Percentiles rank a stretch among this genome's conserved stretches.
phyloP scores from a whole-genome alignment of 1,284 basidiomycete species.

The Microbotryum silenes-acaulis region DNA sequence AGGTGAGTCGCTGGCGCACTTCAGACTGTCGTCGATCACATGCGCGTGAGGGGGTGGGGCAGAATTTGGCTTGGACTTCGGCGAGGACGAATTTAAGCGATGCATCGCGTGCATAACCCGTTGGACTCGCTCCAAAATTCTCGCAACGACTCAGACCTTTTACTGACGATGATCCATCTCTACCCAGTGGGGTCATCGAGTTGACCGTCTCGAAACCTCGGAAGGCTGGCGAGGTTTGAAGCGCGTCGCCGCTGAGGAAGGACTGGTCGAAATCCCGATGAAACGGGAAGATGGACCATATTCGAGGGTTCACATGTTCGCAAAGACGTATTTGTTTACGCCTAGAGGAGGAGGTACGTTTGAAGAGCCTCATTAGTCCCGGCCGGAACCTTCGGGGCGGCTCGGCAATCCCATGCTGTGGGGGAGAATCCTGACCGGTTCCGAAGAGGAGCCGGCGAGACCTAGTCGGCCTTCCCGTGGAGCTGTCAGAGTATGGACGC shows the following conservation, averaged over 20 bases:
- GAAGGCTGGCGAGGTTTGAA: slow-evolving; percentile 66
- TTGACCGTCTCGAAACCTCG: slow-evolving; percentile 58
- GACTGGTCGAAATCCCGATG: slow-evolving; percentile 57
- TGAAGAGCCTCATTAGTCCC: slow-evolving; percentile 33
- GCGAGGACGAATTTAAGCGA: neutral
- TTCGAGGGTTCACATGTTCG: slow-evolving; percentile 56
- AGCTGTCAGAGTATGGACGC: neutral
- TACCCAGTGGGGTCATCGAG: slow-evolving; percentile 57
- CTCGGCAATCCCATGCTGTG: neutral
- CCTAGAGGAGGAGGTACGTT: slow-evolving; percentile 37
- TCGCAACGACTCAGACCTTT: no score
- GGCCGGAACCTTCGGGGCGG: neutral
- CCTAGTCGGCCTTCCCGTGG: neutral
- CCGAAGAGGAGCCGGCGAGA: neutral
- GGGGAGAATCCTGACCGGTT: no score
- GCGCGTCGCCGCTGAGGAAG: slow-evolving; percentile 59
- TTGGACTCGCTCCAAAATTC: no score
- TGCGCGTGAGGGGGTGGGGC: neutral
- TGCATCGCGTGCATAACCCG: no score
- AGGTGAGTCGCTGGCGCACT: slow-evolving; percentile 37
- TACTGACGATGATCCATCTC: slow-evolving; percentile 39
- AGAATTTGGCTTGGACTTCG: slow-evolving; percentile 2
- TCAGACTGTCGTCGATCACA: no score
- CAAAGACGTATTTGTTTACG: slow-evolving; percentile 47
- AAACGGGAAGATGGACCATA: slow-evolving; percentile 51